Evolutionary conservation across 23 red algal genomes (phyloP).

Genomic region (Pyropia haitanensis): DNA sequence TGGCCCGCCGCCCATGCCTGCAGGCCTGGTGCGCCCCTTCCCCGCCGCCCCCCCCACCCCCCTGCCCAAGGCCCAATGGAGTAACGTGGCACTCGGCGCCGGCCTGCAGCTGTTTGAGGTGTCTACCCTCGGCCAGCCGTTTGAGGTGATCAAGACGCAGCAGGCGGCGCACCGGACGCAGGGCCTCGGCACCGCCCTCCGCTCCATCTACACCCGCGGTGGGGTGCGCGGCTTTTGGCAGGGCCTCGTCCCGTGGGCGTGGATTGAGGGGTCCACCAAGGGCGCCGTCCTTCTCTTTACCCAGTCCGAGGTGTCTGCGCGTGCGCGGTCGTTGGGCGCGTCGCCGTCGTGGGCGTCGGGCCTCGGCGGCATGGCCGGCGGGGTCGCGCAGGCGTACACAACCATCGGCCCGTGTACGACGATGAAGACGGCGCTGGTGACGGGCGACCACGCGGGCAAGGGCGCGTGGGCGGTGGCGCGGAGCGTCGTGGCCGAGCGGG

Average conservation of each 20-base stretch:
- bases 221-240: conserved; percentile 61
- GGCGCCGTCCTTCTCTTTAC: conserved; percentile 72
- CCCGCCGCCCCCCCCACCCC: no score
- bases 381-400: conserved; percentile 75
- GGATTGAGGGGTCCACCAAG: conserved; percentile 83
- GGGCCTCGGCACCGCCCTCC: conserved; percentile 30
- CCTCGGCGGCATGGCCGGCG: conserved; percentile 67
- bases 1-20: no score
- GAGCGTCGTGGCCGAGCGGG: conserved; percentile 40
- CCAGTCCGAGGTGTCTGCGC: conserved; percentile 52
- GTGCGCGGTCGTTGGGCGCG: conserved; percentile 6
- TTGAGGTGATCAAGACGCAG: conserved; percentile 85
- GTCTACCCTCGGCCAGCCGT: conserved; percentile 76
- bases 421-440: conserved; percentile 92
- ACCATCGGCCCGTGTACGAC: conserved; percentile 84
- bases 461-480: conserved; percentile 19
- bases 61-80: neutral
- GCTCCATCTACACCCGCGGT: conserved; percentile 47
- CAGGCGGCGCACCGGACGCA: conserved; percentile 77
- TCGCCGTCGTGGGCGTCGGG: conserved; percentile 31
- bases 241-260: conserved; percentile 84
- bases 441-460: conserved; percentile 27
- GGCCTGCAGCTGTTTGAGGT: conserved; percentile 83
- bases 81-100: conserved; percentile 63
- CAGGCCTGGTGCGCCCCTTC: no score